Conservation (phyloP, 352 stramenopile species). For the Phytophthora europaea region DNA sequence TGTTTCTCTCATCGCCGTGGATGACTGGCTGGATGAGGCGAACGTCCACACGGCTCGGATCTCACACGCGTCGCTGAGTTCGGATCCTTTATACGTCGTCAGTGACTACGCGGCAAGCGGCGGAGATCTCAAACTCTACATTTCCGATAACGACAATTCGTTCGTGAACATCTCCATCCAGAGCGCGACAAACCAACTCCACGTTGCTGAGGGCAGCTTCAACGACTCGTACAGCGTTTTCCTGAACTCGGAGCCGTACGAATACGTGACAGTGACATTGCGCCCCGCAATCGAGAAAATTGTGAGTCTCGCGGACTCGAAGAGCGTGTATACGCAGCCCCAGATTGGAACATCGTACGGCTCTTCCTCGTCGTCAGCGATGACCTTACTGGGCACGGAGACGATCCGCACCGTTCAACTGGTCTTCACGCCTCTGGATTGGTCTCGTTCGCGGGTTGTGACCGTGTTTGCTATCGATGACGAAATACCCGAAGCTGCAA, state of each 20-base stretch:
- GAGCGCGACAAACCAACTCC: constrained; percentile 42
- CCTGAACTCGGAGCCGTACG: constrained; percentile 71
- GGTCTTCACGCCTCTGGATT: constrained; percentile 77
- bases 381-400: constrained; percentile 13
- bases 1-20: constrained; percentile 65
- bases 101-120: constrained; percentile 40
- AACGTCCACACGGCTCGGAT: constrained; percentile 61
- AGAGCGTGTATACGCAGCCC: constrained; percentile 31
- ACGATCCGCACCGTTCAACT: constrained; percentile 44
- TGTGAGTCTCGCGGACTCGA: constrained; percentile 40
- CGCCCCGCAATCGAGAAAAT: constrained; percentile 55
- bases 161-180: constrained; percentile 72
- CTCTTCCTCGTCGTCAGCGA: constrained; percentile 28
- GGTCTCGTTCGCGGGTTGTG: constrained; percentile 50
- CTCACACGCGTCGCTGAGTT: constrained; percentile 57
- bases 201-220: constrained; percentile 81
- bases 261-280: constrained; percentile 63
- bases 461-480: constrained; percentile 74
- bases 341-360: constrained; percentile 43
- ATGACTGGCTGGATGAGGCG: constrained; percentile 70
- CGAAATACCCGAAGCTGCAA: constrained; percentile 63
- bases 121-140: constrained; percentile 46
- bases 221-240: constrained; percentile 79
- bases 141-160: constrained; percentile 73
- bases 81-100: constrained; percentile 56